A percentile compares a stretch with the other conserved stretches of the same genome.
Evolutionary conservation across 1,284 basidiomycete genomes (phyloP).

Genomic region (Irpex rosettiformis): DNA sequence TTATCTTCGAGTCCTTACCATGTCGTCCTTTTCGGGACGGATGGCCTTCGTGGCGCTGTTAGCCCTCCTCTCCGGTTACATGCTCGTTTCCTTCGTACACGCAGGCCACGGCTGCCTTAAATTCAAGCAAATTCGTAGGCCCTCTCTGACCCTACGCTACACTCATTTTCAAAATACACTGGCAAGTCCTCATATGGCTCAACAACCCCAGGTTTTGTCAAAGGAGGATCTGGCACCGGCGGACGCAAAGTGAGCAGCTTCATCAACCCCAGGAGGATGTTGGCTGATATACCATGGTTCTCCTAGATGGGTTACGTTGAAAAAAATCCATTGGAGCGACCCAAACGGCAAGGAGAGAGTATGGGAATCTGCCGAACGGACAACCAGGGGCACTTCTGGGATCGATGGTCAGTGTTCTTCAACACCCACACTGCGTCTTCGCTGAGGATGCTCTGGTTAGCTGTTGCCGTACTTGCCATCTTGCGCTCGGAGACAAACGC

Average conservation of each 20-base stretch:
- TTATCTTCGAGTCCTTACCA: background rate
- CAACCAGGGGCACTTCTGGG: slow-evolving; percentile 67
- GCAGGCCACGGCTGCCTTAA: background rate
- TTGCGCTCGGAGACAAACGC: slow-evolving; percentile 68
- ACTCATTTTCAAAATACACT: background rate
- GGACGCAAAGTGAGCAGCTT: slow-evolving; percentile 62
- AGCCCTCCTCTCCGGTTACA: background rate
- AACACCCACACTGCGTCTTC: background rate
- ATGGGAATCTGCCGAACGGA: slow-evolving; percentile 87
- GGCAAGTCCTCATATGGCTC: slow-evolving; percentile 23
- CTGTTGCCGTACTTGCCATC: slow-evolving; percentile 81
- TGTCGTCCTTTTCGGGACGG: background rate
- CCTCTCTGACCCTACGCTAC: background rate
- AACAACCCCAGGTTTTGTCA: slow-evolving; percentile 29
- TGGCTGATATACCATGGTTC: background rate
- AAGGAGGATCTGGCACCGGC: slow-evolving; percentile 45
- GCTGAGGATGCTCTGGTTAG: slow-evolving; percentile 33
- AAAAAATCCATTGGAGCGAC: slow-evolving; percentile 74
- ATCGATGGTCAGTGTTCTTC: slow-evolving; percentile 65
- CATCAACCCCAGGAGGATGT: background rate
- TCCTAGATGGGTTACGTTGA: slow-evolving; percentile 69
- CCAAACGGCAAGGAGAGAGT: slow-evolving; percentile 70
- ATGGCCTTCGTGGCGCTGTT: background rate
- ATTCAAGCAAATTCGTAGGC: background rate
- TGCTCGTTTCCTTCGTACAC: background rate